Percentiles rank a stretch among this genome's conserved stretches.
Conservation (phyloP, 2,329 filamentous ascomycete genomes). For the Xylaria sp. region DNA sequence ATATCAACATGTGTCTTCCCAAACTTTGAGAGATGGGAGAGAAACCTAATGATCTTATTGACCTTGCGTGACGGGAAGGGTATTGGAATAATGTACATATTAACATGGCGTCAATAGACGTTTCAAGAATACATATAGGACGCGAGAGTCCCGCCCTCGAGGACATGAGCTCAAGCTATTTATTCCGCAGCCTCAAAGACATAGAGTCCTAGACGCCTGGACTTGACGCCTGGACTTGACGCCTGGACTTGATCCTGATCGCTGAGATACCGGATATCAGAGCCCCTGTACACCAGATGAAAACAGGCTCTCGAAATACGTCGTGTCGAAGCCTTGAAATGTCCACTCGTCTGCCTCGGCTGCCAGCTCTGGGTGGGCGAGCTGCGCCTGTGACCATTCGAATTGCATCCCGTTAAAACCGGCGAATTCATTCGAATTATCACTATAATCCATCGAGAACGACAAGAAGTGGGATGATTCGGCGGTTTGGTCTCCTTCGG, state of each 20-base stretch:
- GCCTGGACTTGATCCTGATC: background rate
- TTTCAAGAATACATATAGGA: conserved; percentile 5
- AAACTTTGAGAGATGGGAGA: conserved; percentile 30
- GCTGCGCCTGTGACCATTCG: conserved; percentile 40
- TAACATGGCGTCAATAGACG: conserved; percentile 1
- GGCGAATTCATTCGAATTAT: conserved; percentile 21
- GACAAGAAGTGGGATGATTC: conserved; percentile 30
- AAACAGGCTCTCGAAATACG: conserved; percentile 47
- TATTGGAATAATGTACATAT: conserved; percentile 31
- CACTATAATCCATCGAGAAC: conserved; percentile 33
- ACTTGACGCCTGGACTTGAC: background rate
- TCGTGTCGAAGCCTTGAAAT: conserved; percentile 53
- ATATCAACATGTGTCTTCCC: conserved; percentile 32
- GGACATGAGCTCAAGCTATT: background rate
- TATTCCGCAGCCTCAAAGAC: conserved; percentile 3
- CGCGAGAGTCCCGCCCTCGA: background rate
- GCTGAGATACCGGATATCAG: background rate
- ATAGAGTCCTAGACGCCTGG: background rate
- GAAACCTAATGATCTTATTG: conserved; percentile 14
- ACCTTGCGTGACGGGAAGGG: conserved; percentile 1
- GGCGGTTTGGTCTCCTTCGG: conserved; percentile 20
- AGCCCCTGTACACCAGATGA: conserved; percentile 23
- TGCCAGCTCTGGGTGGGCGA: conserved; percentile 46
- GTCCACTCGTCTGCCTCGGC: conserved; percentile 55
- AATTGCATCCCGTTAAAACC: conserved; percentile 42